Percentiles rank a stretch among this genome's conserved stretches.
Evolutionary conservation across 768 basidiomycete genomes (phyloP).

Genomic region (Boletus vermiculosoides): DNA sequence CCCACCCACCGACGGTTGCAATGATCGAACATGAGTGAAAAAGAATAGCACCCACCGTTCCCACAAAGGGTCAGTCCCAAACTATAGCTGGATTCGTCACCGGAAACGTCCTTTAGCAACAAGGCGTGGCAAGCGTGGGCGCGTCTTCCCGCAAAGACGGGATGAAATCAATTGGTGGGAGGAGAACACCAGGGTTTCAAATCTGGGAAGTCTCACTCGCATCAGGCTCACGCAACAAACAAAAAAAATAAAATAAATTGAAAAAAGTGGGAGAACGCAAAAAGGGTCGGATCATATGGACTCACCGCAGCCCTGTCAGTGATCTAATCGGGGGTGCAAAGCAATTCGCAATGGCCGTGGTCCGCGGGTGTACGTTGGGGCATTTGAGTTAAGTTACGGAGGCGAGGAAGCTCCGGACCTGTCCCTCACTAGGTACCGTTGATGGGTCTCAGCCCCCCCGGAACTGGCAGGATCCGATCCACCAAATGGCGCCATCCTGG

Average conservation of each 20-base stretch:
- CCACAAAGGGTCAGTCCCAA: background rate
- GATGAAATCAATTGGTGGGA: background rate
- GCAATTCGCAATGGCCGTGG: background rate
- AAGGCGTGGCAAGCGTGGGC: slow-evolving; percentile 3
- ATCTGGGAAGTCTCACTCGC: background rate
- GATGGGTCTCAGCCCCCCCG: background rate
- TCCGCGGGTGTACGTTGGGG: background rate
- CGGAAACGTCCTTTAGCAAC: background rate
- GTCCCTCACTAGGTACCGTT: background rate
- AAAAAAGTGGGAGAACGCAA: background rate
- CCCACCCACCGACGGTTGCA: background rate
- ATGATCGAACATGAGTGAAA: background rate
- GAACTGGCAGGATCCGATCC: background rate
- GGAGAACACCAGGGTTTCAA: no score
- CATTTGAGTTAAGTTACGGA: background rate
- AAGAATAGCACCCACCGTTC: background rate
- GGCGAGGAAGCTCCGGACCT: background rate
- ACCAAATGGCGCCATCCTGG: background rate
- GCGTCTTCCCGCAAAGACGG: background rate
- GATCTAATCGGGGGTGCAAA: background rate
- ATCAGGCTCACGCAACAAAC: background rate
- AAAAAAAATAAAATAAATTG: background rate
- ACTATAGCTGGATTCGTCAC: background rate
- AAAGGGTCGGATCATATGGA: background rate
- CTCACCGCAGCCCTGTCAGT: background rate